These are phyloP conservation scores for Epichloe elymi DNA, from an alignment of 2,329 filamentous ascomycete genomes.

Conservation along the genomic window DNA sequence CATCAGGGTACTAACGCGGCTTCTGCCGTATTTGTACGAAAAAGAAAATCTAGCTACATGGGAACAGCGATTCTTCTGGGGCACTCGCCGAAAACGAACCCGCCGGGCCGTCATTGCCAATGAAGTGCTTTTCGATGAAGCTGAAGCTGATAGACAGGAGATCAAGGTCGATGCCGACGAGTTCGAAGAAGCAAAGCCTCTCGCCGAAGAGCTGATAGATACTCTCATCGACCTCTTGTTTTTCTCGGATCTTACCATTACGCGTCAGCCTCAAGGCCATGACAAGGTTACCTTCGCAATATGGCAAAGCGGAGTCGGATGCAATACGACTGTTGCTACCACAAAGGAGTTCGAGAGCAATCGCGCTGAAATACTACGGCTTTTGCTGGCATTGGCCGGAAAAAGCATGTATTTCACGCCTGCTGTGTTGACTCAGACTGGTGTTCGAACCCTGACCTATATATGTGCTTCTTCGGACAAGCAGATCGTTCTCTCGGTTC, in stretches of 20 bases:
- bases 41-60: conserved; percentile 68
- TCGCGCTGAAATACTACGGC: conserved; percentile 73
- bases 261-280: conserved; percentile 55
- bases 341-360: conserved; percentile 91
- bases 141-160: conserved; percentile 39
- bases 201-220: conserved; percentile 88
- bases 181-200: conserved; percentile 70
- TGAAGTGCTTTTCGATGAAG: conserved; percentile 77
- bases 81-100: conserved; percentile 56
- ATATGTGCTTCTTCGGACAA: conserved; percentile 81
- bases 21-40: conserved; percentile 88
- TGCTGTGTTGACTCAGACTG: conserved; percentile 64
- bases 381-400: conserved; percentile 75
- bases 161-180: conserved; percentile 39
- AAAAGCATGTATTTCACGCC: conserved; percentile 90
- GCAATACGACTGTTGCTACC: conserved; percentile 75
- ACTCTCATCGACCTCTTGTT: conserved; percentile 82
- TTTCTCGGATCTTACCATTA: conserved; percentile 79
- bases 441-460: conserved; percentile 76
- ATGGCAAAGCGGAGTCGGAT: conserved; percentile 96
- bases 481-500: conserved; percentile 74
- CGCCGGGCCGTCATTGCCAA: conserved; percentile 51
- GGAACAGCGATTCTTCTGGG: conserved; percentile 94
- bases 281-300: conserved; percentile 84
- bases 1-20: conserved; percentile 74